Evolutionary conservation across 257 asterid genomes (phyloP).

Genomic region (Paulownia fortunei): DNA sequence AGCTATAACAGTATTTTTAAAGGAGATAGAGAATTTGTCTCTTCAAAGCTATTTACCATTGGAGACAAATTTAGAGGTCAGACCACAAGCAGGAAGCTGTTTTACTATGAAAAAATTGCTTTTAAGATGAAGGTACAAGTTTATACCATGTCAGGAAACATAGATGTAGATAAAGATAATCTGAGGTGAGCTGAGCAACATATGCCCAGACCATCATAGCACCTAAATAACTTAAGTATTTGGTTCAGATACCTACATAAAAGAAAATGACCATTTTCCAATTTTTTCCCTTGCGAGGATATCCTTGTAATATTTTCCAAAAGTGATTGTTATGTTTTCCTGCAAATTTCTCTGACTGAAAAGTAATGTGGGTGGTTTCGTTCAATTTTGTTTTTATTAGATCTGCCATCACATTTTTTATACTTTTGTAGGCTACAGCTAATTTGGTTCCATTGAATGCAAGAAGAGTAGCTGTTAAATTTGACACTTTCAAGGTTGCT

Average conservation of each 20-base stretch:
- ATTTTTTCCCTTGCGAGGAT: not conserved
- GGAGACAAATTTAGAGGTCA: not conserved
- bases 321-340: not conserved
- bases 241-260: not conserved
- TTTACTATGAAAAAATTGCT: no score
- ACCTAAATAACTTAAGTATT: not conserved
- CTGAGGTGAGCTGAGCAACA: no score
- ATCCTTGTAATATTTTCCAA: not conserved
- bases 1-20: not conserved
- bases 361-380: not conserved
- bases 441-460: conserved; percentile 63
- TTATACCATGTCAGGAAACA: not conserved
- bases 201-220: no score
- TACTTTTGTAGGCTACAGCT: conserved; percentile 61
- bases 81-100: not conserved
- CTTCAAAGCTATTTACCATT: not conserved
- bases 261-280: not conserved
- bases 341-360: not conserved
- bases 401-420: not conserved
- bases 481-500: conserved; percentile 66
- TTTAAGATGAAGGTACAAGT: not conserved
- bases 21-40: not conserved
- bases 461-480: conserved; percentile 69
- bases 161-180: not conserved
- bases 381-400: conserved; percentile 4